These are phyloP conservation scores for Populus tremula DNA, from an alignment of 345 rosid species.

Conservation along the genomic window DNA sequence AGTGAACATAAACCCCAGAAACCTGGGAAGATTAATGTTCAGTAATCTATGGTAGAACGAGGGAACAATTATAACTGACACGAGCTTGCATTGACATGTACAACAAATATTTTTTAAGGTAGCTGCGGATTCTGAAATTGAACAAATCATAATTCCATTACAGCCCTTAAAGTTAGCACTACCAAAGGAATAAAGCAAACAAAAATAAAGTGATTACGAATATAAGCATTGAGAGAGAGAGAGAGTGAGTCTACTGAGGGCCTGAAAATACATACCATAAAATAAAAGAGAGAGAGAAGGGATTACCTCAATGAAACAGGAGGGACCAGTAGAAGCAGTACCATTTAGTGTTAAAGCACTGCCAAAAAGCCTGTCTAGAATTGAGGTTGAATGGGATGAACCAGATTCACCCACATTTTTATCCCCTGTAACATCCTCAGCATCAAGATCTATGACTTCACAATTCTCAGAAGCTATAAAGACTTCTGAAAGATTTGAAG, in stretches of 20 bases:
- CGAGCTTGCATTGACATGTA: not conserved
- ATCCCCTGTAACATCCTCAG: constrained; percentile 27
- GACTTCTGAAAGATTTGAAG: constrained; percentile 42
- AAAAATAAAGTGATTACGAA: not conserved
- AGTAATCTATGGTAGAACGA: not conserved
- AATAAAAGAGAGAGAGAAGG: not conserved
- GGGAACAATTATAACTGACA: not conserved
- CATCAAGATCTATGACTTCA: constrained; percentile 43
- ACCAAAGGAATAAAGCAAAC: not conserved
- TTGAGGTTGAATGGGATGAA: constrained; percentile 46
- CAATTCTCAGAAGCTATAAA: constrained; percentile 32
- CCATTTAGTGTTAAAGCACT: constrained; percentile 48
- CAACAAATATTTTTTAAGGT: not conserved
- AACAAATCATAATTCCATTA: not conserved
- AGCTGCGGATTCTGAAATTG: not conserved
- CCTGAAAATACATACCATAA: not conserved
- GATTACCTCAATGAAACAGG: constrained; percentile 48
- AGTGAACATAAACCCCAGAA: not conserved
- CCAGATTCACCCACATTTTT: constrained; percentile 39
- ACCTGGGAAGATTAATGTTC: not conserved
- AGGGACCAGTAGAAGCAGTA: constrained; percentile 46
- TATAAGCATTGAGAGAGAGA: not conserved
- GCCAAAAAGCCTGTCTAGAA: constrained; percentile 76
- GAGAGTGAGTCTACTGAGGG: too few relatives aligned
- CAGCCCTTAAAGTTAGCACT: not conserved